Base-by-base conservation (phyloP, 306 rosid genomes). In the Rosa multiflora region DNA sequence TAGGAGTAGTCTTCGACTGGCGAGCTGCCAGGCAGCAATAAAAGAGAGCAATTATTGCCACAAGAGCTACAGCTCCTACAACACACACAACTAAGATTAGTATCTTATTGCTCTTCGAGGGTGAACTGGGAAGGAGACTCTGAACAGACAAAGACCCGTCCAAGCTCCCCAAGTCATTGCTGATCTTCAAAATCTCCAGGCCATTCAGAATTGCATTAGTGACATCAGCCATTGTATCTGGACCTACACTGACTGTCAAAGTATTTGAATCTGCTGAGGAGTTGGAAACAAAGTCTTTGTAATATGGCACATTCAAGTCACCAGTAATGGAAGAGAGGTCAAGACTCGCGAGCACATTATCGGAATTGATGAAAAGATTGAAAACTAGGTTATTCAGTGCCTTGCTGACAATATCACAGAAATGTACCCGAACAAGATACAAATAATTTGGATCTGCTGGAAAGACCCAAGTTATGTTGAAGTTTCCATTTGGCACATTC, bases 401-500 rank as follows among this genome's bases (percentile, higher is more conserved):
- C 76, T 68, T 90, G 90, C 98, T 95, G 68, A 88, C 82, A 69
- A 95, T 93, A 85, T 95, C 98, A 76, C 98, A 95, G 69, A 95
- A 88, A 79, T 95, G 99, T 1, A 90, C 89, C 81, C 99, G 80
- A 44, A 95, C 86, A 35, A 92, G 87, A 78, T 92, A 95, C 76
- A 85, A 81, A 82, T 87, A 95, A 71, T 53, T 76, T 37, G 91
- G 95, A 79, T 95, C 93, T 37, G 91, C 95, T 2, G 77, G 20
- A 75, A 95, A 89, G 52, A 92, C 94, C 99, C 99, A 95, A 56
- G 99, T 95, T 67, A 95, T 85, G 85, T 92, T 95, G 93, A 95
- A 95, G 86, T 88, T 95, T 56, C 78, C 85, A 42, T 80, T 78
- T 61, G 91, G 77, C 8, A 92, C 93, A 81, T 92, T 88, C 1